Evolutionary conservation across 2,329 filamentous ascomycete genomes (phyloP).

Genomic region (Sarocladiaceae sp.): DNA sequence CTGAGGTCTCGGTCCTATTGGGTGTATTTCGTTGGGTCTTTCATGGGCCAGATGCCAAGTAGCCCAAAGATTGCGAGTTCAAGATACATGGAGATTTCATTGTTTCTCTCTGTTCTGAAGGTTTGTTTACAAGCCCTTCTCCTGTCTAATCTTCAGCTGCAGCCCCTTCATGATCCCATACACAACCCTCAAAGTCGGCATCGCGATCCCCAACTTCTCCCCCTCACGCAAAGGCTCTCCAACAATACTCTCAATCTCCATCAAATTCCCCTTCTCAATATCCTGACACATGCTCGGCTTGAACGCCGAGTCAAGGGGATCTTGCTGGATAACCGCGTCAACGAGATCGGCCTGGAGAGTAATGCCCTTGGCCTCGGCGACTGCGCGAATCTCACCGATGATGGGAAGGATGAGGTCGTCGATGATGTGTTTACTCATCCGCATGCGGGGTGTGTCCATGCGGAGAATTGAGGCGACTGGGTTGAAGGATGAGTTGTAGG

Average conservation of each 20-base stretch:
- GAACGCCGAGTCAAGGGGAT: constrained; percentile 44
- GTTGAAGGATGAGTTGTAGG: constrained; percentile 49
- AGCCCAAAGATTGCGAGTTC: too few relatives aligned
- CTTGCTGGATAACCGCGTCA: constrained; percentile 39
- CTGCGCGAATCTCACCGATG: constrained; percentile 48
- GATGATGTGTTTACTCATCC: constrained; percentile 38
- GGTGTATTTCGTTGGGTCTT: too few relatives aligned
- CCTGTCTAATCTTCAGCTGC: too few relatives aligned
- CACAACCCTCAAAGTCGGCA: constrained; percentile 43
- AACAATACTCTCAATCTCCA: constrained; percentile 48
- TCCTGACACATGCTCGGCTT: constrained; percentile 53
- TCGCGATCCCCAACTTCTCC: constrained; percentile 36
- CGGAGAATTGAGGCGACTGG: constrained; percentile 46
- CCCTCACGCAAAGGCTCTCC: constrained; percentile 48
- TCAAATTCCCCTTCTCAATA: constrained; percentile 34
- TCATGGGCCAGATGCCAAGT: too few relatives aligned
- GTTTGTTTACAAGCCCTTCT: too few relatives aligned
- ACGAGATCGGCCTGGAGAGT: constrained; percentile 36
- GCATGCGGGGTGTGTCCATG: constrained; percentile 47
- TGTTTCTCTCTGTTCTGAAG: too few relatives aligned
- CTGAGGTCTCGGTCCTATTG: too few relatives aligned
- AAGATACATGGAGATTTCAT: too few relatives aligned
- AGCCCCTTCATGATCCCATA: constrained; percentile 44
- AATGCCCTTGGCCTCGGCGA: constrained; percentile 38
- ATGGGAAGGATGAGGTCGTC: constrained; percentile 45